Conservation (phyloP, 805 yeast genomes). For the Diddensiella transvaalensis region DNA sequence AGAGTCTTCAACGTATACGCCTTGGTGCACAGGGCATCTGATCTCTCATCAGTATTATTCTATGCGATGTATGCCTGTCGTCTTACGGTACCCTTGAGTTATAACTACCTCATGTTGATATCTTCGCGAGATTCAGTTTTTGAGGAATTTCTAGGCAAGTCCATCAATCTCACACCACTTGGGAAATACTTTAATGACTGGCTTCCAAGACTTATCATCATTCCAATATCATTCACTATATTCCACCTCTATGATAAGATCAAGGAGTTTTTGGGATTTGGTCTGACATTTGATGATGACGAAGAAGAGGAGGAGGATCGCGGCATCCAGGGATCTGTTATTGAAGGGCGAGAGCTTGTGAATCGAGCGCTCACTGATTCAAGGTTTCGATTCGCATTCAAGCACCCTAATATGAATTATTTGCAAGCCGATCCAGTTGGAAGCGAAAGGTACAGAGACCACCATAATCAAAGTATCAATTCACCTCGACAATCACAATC, state of each 20-base stretch:
- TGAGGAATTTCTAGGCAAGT: conserved; percentile 70
- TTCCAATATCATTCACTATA: conserved; percentile 63
- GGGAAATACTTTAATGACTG: conserved; percentile 69
- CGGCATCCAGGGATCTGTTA: conserved; percentile 23
- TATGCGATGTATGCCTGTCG: conserved; percentile 79
- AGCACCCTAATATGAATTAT: conserved; percentile 1
- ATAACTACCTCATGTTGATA: conserved; percentile 69
- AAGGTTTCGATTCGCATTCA: conserved; percentile 22
- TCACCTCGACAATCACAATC: not conserved
- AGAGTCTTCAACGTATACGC: conserved; percentile 74
- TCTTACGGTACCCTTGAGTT: conserved; percentile 75
- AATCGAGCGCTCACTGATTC: conserved; percentile 30
- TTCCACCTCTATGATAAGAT: conserved; percentile 67
- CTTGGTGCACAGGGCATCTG: conserved; percentile 65
- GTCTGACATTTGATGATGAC: conserved; percentile 36
- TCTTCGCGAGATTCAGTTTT: conserved; percentile 52
- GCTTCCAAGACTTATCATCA: conserved; percentile 67
- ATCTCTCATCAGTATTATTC: conserved; percentile 69
- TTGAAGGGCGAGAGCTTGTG: conserved; percentile 36
- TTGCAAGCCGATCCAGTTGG: not conserved
- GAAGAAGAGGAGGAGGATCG: conserved; percentile 31
- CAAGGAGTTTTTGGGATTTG: conserved; percentile 42
- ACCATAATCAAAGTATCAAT: not conserved
- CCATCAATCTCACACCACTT: conserved; percentile 69
- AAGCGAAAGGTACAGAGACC: conserved; percentile 3